Evolutionary conservation across 345 rosid genomes (phyloP), one percentile per base, ranked within the genome.

Genomic region (Gossypium australe): DNA sequence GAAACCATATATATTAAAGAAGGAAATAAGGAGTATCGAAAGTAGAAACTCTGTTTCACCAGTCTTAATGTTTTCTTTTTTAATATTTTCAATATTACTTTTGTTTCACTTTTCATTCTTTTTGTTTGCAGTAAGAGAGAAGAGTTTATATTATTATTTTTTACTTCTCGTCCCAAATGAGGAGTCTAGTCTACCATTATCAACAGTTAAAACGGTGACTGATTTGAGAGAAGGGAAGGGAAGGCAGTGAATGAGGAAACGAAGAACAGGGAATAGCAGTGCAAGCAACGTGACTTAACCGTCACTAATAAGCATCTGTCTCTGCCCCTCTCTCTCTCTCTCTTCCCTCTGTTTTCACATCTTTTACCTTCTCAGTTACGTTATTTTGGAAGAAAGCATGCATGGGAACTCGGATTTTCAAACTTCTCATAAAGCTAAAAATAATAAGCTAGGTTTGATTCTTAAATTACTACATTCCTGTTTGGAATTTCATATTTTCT

Each of bases 351-450:
- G 76, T 81, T 71, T 73, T 24, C 86, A 75, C 75, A 76, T 84
- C 81, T 82, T 79, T 86, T 82, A 72, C 72, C 88, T 45, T 80
- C 84, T 84, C 70, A 57, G 29, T 68, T 76, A 85, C 86, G 82
- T 77, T 75, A 84, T 75, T 56, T 71, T 11, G 77, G 83, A 79
- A 72, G 79, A 77, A 76, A 60, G 9, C 38, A 25, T 60, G 79
- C 79, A 75, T 72, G 56, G 78, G 83, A 73, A 78, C 75, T 68
- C 80, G 77, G 68, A 74, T 69, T 84, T 79, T 77, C 71, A 12
- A 65, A 45, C 9, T 52, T 27, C 38, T 52, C 44, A 3, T 49
- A 24, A 51, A 68, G 0, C 59, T 14, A 41, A 16, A 6, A 14
- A 12, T 49, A 14, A 68, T 34, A 12, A 67, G 3, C 17, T 59